These are phyloP conservation scores for Wickerhamiella spandovensis DNA, from an alignment of 805 yeast genomes.

Conservation along the genomic window DNA sequence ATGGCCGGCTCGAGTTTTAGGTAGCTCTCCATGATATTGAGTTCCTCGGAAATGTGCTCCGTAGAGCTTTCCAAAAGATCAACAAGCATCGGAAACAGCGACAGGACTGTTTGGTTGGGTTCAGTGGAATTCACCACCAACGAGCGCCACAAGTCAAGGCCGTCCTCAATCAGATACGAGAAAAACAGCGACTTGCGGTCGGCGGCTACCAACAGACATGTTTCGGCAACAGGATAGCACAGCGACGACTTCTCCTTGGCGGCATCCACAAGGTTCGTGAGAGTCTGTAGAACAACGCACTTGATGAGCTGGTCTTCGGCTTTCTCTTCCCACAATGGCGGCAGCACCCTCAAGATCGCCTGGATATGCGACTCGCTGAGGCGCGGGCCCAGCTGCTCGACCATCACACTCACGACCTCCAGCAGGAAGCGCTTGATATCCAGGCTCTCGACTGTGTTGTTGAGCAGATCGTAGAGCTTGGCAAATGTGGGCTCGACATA, in stretches of 20 bases:
- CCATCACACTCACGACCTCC: constrained; percentile 48
- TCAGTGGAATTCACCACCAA: constrained; percentile 49
- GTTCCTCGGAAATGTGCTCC: constrained; percentile 21
- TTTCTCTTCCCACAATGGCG: constrained; percentile 61
- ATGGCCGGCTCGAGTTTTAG: constrained; percentile 20
- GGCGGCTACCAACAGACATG: constrained; percentile 26
- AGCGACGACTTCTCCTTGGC: constrained; percentile 10
- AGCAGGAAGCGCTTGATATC: constrained; percentile 70
- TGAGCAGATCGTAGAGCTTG: constrained; percentile 37
- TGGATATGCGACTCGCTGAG: constrained; percentile 12
- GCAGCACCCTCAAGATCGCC: constrained; percentile 36
- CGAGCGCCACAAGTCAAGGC: constrained; percentile 66
- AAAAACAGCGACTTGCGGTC: constrained; percentile 45
- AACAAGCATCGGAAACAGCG: constrained; percentile 37
- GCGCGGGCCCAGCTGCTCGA: constrained; percentile 24
- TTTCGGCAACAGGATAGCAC: constrained; percentile 14
- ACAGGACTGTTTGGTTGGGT: constrained; percentile 12
- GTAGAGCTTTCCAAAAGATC: constrained; percentile 57
- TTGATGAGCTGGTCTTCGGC: constrained; percentile 25
- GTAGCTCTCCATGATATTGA: constrained; percentile 25
- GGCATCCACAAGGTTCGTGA: constrained; percentile 23
- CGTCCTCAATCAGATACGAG: constrained; percentile 63
- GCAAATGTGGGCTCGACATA: constrained; percentile 41
- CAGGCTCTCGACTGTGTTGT: constrained; percentile 36
- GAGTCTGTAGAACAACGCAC: constrained; percentile 26